A percentile compares a stretch with the other conserved stretches of the same genome.
phyloP scores from a whole-genome alignment of 805 yeast genomes.

The Suhomyces emberorum region DNA sequence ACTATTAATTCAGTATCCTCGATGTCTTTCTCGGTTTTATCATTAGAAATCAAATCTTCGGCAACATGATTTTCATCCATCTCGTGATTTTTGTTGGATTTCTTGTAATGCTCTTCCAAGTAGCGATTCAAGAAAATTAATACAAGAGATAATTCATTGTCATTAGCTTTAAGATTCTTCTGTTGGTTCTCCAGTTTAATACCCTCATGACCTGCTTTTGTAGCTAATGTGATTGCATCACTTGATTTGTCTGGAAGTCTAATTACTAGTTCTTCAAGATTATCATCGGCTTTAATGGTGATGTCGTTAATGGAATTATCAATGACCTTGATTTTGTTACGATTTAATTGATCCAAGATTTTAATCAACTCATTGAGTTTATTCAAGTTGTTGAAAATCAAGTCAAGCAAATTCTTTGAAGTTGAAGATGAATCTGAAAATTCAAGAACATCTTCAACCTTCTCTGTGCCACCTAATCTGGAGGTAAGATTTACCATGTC shows the following conservation, averaged over 20 bases:
- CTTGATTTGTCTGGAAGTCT: slow-evolving; percentile 11
- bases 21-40: neutral
- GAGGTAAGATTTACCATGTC: slow-evolving; percentile 26
- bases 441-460: neutral
- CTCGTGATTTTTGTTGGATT: slow-evolving; percentile 1
- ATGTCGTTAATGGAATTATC: slow-evolving; percentile 27
- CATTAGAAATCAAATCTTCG: too few relatives aligned
- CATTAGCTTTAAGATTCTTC: neutral
- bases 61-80: too few relatives aligned
- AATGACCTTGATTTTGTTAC: slow-evolving; percentile 23
- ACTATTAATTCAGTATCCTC: slow-evolving; percentile 15
- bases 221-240: slow-evolving; percentile 2
- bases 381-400: slow-evolving; percentile 27
- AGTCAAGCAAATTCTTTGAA: slow-evolving; percentile 17
- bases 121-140: slow-evolving; percentile 24
- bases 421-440: neutral
- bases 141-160: slow-evolving; percentile 16
- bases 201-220: neutral
- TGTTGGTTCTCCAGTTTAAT: neutral
- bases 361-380: slow-evolving; percentile 31
- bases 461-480: slow-evolving; percentile 16
- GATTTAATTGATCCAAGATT: slow-evolving; percentile 31
- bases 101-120: slow-evolving; percentile 11
- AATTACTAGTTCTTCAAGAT: slow-evolving; percentile 10
- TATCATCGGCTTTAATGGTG: slow-evolving; percentile 27